Evolutionary conservation across 768 basidiomycete genomes (phyloP).

Genomic region (Paxillus ammoniavirescens): DNA sequence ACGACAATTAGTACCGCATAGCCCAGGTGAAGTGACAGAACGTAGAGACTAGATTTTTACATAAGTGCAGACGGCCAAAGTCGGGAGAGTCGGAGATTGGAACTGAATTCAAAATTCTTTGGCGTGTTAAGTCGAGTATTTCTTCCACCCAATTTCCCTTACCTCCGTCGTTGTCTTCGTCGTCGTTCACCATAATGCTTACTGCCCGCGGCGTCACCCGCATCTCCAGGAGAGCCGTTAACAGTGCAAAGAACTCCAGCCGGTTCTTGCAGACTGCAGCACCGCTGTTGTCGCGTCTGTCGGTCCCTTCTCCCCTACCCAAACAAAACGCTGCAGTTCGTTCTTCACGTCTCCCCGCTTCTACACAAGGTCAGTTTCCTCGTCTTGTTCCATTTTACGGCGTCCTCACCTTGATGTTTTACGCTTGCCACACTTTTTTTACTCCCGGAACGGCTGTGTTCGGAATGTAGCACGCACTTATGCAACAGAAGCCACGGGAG

Average conservation of each 20-base stretch:
- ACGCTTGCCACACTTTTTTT: neutral
- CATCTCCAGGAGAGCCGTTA: slow-evolving; percentile 81
- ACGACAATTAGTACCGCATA: neutral
- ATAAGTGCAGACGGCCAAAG: slow-evolving; percentile 27
- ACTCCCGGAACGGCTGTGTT: neutral
- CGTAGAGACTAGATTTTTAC: slow-evolving; percentile 13
- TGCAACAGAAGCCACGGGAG: slow-evolving; percentile 82
- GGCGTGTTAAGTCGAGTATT: slow-evolving; percentile 27
- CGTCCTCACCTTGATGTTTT: slow-evolving; percentile 2
- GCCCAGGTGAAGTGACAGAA: no score
- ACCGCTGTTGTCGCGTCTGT: slow-evolving; percentile 52
- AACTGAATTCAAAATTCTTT: slow-evolving; percentile 25
- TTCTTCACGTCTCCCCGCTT: slow-evolving; percentile 45
- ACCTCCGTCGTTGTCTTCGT: slow-evolving; percentile 23
- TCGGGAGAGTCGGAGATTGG: slow-evolving; percentile 28
- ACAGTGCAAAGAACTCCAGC: slow-evolving; percentile 69
- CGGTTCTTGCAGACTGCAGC: slow-evolving; percentile 80
- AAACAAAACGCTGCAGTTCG: slow-evolving; percentile 49
- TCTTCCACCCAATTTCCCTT: slow-evolving; percentile 25
- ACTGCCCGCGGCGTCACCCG: slow-evolving; percentile 85
- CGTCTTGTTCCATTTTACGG: neutral
- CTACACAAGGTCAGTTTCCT: slow-evolving; percentile 51
- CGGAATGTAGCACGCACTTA: slow-evolving; percentile 66
- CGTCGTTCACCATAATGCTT: slow-evolving; percentile 62
- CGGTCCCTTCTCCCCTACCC: slow-evolving; percentile 41